Base-by-base conservation (phyloP, 2,329 filamentous ascomycete genomes). In the Botrytis elliptica region DNA sequence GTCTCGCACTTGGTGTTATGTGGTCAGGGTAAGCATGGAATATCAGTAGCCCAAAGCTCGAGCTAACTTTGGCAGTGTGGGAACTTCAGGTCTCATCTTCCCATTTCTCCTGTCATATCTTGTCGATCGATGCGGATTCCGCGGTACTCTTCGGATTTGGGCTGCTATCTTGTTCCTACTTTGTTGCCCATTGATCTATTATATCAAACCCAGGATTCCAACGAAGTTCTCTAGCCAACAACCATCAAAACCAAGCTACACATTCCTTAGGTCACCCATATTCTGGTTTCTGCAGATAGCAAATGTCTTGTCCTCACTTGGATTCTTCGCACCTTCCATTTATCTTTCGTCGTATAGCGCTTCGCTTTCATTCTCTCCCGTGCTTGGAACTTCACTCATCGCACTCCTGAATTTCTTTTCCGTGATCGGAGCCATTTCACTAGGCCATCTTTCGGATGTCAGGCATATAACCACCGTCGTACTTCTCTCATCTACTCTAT, bases 201-300 rank as follows among this genome's bases (percentile, higher is more conserved):
- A 88, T 75, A 84, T 91, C 78, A 88, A 87, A 75, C 86, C 87
- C 1, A 85, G 89, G 2, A 79, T 89, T 40, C 85, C 88, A 2
- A n/a, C 25, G 0, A 63, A 52, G 79, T 62, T 42, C 57, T 73
- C 33, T 59, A 71, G 20, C 29, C 71, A 67, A 57, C 66, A 46
- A 16, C 65, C 40, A 70, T 59, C 49, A 44, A 73, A 59, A 29
- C 46, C 59, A 38, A 52, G 66, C n/a, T 76, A 77, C 70, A 55
- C 71, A 6, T 88, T 87, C 77, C 81, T 88, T 52, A 79, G 77
- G 70, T 84, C 85, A 72, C 79, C 79, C 22, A 83, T 83, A 3
- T 85, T 87, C 77, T 85, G 84, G 76, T 82, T 87, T 73, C 86
- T 88, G 76, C 83, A 84, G 68, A 75, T 86, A 6, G 85, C 85